These are phyloP conservation scores for Apiospora phragmitis DNA, from an alignment of 2,329 filamentous ascomycete genomes.

Conservation along the genomic window DNA sequence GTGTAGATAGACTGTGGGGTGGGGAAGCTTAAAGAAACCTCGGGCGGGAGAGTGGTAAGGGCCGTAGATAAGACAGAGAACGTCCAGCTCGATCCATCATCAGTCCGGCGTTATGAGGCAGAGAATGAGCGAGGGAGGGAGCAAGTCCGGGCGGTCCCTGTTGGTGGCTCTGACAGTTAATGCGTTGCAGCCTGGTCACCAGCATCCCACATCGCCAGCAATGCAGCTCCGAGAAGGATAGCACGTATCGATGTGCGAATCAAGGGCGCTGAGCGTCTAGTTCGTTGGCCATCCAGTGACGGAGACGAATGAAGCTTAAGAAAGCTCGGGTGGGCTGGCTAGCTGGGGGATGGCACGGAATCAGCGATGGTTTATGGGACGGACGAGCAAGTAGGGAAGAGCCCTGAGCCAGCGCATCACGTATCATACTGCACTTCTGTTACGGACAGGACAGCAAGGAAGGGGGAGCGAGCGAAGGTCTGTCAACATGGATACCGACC, in stretches of 20 bases:
- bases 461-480: not conserved
- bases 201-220: constrained; percentile 11
- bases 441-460: not conserved
- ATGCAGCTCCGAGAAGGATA: not conserved
- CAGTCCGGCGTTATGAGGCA: not conserved
- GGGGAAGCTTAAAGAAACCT: constrained; percentile 20
- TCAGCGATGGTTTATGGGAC: constrained; percentile 10
- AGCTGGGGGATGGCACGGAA: constrained; percentile 3
- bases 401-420: constrained; percentile 7
- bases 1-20: constrained; percentile 14
- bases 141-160: not conserved
- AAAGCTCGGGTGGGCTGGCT: not conserved
- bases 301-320: constrained; percentile 1
- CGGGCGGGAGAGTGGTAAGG: constrained; percentile 20
- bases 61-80: constrained; percentile 1
- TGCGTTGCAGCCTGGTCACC: constrained; percentile 1
- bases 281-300: constrained; percentile 1
- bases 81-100: constrained; percentile 12
- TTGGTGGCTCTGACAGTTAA: not conserved
- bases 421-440: constrained; percentile 4
- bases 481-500: constrained; percentile 10
- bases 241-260: constrained; percentile 8
- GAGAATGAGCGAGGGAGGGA: not conserved
- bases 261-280: constrained; percentile 7
- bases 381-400: constrained; percentile 9